These are phyloP conservation scores for Coemansia sp. DNA, from an alignment of 192 early-diverging fungal species.

Conservation along the genomic window DNA sequence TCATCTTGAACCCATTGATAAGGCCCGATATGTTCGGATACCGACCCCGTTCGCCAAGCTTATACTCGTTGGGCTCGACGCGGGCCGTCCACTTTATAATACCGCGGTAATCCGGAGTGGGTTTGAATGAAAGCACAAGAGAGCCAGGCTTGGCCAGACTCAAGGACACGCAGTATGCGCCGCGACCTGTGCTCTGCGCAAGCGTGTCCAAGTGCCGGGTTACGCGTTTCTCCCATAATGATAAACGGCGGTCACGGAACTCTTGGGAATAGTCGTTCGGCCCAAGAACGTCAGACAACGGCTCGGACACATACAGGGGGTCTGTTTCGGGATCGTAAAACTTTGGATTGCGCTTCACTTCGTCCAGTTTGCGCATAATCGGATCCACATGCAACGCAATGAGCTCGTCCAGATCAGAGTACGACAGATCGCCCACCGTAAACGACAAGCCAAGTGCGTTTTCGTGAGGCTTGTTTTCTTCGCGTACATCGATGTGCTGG, in stretches of 20 bases:
- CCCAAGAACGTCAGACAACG: conserved; percentile 12
- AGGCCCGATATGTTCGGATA: conserved; percentile 70
- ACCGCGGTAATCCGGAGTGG: conserved; percentile 59
- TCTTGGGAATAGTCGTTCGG: conserved; percentile 22
- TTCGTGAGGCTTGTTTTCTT: conserved; percentile 63
- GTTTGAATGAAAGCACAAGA: conserved; percentile 75
- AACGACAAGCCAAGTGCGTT: conserved; percentile 67
- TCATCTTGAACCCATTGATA: conserved; percentile 72
- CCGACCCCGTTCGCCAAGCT: conserved; percentile 61
- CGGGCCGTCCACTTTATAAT: conserved; percentile 68
- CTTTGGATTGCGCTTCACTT: conserved; percentile 71
- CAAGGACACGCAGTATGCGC: conserved; percentile 80
- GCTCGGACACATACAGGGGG: conserved; percentile 60
- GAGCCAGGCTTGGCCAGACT: conserved; percentile 66
- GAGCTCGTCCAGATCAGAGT: conserved; percentile 89
- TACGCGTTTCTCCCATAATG: conserved; percentile 49
- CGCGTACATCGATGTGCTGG: conserved; percentile 75
- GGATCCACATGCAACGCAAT: conserved; percentile 87
- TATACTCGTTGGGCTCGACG: conserved; percentile 74
- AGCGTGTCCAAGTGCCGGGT: conserved; percentile 48
- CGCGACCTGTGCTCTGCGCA: conserved; percentile 60
- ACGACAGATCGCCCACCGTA: conserved; percentile 65
- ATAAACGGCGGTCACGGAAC: conserved; percentile 18
- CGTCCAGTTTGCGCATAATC: conserved; percentile 67
- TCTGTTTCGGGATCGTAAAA: conserved; percentile 63